Base-by-base conservation (phyloP, 2,329 filamentous ascomycete species). In the Scortechinia acanthostroma region DNA sequence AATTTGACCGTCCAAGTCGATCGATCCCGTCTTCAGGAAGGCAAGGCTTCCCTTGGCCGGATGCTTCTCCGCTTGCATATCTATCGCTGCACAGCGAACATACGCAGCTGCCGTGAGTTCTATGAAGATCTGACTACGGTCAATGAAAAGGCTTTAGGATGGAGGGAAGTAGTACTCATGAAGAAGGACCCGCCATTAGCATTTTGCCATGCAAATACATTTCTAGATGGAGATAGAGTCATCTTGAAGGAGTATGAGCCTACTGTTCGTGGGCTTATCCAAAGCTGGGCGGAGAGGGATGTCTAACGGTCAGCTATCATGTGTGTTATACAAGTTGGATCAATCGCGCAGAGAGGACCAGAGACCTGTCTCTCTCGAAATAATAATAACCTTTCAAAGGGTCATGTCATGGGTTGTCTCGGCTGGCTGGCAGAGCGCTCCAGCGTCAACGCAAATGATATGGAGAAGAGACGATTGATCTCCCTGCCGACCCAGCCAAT, bases 131-230 rank as follows among this genome's bases (percentile, higher is more conserved):
- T 83, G 33, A 78, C 75, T 0, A 58, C 56, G 13, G 79, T 84
- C 2, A 69, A 77, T 14, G 61, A 56, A 20, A 68, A 74, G 42
- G 76, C 62, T 63, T 52, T 78, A 58, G 50, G 67, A 52, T 76
- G 80, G 54, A 58, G 79, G 46, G 66, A 75, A 21, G 71, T 74
- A 19, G 77, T 84, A 4, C 55, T 82, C 46, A 62, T 63, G 40
- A 74, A 75, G 53, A 75, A 77, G 55, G 71, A 72, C 47, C 76
- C 77, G 2, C 63, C 74, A 23, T 71, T 77, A 57, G 68, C 78
- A n/a, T 83, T 81, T 59, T 77, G 80, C 30, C 79, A 84, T 55
- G 74, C 76, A 1, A 84, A 83, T 54, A 84, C 79, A 1, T 67
- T 66, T 45, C 33, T 68, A 0, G 54, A 58, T 14, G 30, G 15